Conservation (phyloP, 176 grass and related monocot species). For the Coix lacrymajobi region DNA sequence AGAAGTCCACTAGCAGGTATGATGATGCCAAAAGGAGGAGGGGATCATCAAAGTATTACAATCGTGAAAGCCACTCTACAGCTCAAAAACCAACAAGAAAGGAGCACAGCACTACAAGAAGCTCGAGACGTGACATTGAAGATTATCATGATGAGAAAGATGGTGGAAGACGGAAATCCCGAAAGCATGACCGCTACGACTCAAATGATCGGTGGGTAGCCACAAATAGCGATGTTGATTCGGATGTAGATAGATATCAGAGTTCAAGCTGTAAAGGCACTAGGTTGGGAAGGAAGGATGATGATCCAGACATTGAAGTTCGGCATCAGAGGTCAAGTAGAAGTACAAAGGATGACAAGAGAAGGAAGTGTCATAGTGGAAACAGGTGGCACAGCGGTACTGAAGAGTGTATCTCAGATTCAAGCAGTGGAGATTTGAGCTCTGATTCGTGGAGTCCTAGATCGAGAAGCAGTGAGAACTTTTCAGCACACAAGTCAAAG, state of each 20-base stretch:
- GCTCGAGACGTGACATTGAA: not conserved
- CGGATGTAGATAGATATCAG: not conserved
- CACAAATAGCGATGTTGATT: constrained; percentile 36
- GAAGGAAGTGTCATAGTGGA: constrained; percentile 32
- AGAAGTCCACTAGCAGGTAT: constrained; percentile 29
- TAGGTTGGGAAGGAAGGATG: constrained; percentile 4
- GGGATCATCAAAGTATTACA: constrained; percentile 18
- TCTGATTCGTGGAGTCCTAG: constrained; percentile 2
- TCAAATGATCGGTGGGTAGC: constrained; percentile 33
- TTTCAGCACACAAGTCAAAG: not conserved
- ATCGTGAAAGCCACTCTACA: not conserved
- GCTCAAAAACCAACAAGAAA: not conserved
- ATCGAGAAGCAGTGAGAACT: constrained; percentile 28
- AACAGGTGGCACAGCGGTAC: constrained; percentile 2
- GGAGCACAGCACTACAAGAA: constrained; percentile 8
- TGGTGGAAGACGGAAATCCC: constrained; percentile 7
- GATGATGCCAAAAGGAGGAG: constrained; percentile 20
- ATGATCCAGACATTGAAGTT: not conserved
- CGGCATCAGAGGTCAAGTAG: constrained; percentile 14
- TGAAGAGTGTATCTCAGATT: constrained; percentile 15
- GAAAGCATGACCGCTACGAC: constrained; percentile 3
- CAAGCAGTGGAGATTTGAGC: constrained; percentile 9
- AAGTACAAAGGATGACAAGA: constrained; percentile 20
- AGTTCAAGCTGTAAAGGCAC: not conserved
- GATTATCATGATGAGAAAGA: constrained; percentile 21